Evolutionary conservation across 2,329 filamentous ascomycete species (phyloP), one percentile per base, ranked within the genome.

Genomic region (Endoconidiophora laricicola): DNA sequence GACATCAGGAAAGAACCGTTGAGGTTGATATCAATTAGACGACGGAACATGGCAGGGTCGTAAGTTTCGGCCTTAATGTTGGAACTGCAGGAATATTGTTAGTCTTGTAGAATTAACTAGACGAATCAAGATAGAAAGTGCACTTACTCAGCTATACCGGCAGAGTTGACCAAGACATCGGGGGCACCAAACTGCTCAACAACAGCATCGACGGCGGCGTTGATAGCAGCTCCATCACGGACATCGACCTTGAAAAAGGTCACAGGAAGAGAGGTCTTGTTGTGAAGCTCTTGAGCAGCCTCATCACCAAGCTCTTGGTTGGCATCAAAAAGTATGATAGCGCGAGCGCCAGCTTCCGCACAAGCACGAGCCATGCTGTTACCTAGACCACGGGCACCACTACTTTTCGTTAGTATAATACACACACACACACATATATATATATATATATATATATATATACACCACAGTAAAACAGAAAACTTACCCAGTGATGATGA

Each of bases 41-140:
- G 78, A 45, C 81, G 79, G 73, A 86, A 88, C 73, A 82, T 84
- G 63, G 79, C 75, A 24, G 75, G 72, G 61, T 84, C 77, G 67
- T 88, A 87, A 18, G 71, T 78, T 71, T 87, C 83, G 46, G 82
- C 83, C 64, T 83, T 82, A 69, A 87, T 83, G 72, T 87, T 87
- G 62, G 82, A 86, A 63, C 57, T 58, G 41, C 46, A 44, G 20
- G 16, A 18, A 18, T 23, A n/a, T 20, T 53, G 50, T 55, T 53
- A 50, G 49, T 42, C 48, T 33, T 37, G 24, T 39, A 36, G 26
- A 20, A 49, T 41, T 18, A 36, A n/a, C 5, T 24, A 39, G 64
- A 67, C 63, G 64, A 73, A 41, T n/a, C 3, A 69, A 16, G 10
- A 40, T 24, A 12, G 38, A 33, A 44, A 44, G 45, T 29, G 44